These are phyloP conservation scores for Gelatoporia subvermispora DNA, from an alignment of 768 basidiomycete species.

Conservation along the genomic window DNA sequence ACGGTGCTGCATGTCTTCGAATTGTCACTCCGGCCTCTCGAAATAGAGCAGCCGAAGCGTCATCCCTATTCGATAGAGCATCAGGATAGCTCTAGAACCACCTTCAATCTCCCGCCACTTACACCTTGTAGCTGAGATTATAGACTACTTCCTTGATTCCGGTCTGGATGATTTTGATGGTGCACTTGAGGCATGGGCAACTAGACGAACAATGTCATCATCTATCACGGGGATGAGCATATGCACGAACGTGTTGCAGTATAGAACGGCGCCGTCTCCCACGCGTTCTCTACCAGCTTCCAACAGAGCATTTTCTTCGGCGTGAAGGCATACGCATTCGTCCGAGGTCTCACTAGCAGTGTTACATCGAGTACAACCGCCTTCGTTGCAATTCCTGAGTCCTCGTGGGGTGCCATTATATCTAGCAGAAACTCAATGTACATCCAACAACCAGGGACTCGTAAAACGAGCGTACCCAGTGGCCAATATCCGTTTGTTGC, in stretches of 20 bases:
- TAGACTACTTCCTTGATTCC: conserved; percentile 92
- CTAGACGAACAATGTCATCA: conserved; percentile 34
- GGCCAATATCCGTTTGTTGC: conserved; percentile 72
- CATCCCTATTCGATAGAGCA: conserved; percentile 56
- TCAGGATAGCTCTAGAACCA: not conserved
- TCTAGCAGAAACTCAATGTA: conserved; percentile 30
- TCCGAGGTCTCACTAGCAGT: conserved; percentile 46
- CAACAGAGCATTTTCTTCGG: conserved; percentile 94
- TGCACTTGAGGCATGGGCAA: conserved; percentile 96
- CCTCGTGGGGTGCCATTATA: conserved; percentile 97
- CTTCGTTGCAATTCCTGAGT: conserved; percentile 83
- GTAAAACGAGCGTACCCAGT: conserved; percentile 54
- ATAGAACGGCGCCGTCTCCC: conserved; percentile 78
- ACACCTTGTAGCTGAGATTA: conserved; percentile 95
- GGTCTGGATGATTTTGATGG: conserved; percentile 94
- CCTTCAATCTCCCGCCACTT: conserved; percentile 19
- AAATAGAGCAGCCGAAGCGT: conserved; percentile 74
- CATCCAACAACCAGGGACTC: not conserved
- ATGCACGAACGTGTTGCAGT: conserved; percentile 89
- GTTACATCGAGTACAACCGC: conserved; percentile 84
- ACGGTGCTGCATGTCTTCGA: conserved; percentile 58
- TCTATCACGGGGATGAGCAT: not conserved
- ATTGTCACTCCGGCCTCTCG: conserved; percentile 79
- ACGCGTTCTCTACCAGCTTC: conserved; percentile 92
- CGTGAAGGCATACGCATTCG: conserved; percentile 93